These are phyloP conservation scores for Phytophthora aleatoria DNA, from an alignment of 352 stramenopile species.

Conservation along the genomic window DNA sequence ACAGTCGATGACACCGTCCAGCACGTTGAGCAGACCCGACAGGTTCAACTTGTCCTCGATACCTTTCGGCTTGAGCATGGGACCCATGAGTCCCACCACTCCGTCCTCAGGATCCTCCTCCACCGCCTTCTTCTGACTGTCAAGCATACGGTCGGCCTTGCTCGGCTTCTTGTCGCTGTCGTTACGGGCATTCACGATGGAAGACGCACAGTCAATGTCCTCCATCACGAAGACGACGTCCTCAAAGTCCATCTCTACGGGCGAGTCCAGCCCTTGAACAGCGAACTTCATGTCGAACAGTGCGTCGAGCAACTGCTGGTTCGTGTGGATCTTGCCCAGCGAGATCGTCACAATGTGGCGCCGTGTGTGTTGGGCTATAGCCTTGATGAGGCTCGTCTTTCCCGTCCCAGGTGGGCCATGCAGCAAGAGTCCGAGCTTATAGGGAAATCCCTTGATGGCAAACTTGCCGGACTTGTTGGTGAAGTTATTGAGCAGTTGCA, in stretches of 20 bases:
- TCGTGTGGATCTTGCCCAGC: constrained; percentile 78
- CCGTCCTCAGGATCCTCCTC: no score
- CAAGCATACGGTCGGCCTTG: constrained; percentile 26
- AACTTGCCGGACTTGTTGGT: constrained; percentile 74
- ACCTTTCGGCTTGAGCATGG: constrained; percentile 27
- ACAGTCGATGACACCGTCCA: constrained; percentile 92
- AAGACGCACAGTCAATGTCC: constrained; percentile 85
- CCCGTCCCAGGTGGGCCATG: constrained; percentile 88
- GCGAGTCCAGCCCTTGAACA: constrained; percentile 65
- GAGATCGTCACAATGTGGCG: constrained; percentile 83
- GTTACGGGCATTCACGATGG: constrained; percentile 62
- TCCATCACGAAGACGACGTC: constrained; percentile 92
- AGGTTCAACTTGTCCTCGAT: constrained; percentile 74
- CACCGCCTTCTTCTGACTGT: no score
- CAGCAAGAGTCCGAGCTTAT: constrained; percentile 90
- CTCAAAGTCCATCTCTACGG: constrained; percentile 75
- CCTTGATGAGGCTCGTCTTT: constrained; percentile 92
- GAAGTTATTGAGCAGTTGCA: constrained; percentile 84
- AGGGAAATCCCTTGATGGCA: constrained; percentile 85
- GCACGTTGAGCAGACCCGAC: constrained; percentile 81
- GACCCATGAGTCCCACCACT: no score
- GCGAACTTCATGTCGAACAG: constrained; percentile 78
- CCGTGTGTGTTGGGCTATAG: constrained; percentile 77
- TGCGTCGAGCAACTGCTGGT: constrained; percentile 81
- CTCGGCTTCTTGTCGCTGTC: constrained; percentile 23